Evolutionary conservation across 2,329 filamentous ascomycete genomes (phyloP).

Genomic region (Colletotrichum plurivorum): DNA sequence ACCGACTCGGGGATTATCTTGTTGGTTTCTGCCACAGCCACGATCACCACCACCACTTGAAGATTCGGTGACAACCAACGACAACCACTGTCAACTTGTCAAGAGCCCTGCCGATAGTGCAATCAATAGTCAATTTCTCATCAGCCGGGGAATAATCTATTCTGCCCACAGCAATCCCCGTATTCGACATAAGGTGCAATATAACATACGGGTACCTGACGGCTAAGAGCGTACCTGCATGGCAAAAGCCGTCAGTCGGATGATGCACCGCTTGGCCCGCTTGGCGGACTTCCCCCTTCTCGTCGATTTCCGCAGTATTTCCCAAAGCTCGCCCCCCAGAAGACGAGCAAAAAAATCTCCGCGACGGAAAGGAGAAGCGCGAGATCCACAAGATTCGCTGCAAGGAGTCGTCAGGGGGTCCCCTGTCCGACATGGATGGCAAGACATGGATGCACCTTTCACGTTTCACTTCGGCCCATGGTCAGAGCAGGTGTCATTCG

Average conservation of each 20-base stretch:
- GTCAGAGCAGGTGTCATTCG: constrained; percentile 33
- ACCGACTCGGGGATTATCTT: constrained; percentile 2
- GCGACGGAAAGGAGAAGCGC: constrained; percentile 36
- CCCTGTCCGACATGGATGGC: not conserved
- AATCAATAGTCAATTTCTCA: constrained; percentile 3
- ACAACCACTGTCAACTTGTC: not conserved
- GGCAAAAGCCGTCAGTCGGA: constrained; percentile 1
- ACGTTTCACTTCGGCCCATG: constrained; percentile 37
- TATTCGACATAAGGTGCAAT: constrained; percentile 10
- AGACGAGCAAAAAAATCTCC: constrained; percentile 27
- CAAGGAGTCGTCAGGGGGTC: constrained; percentile 23
- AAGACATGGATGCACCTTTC: constrained; percentile 20
- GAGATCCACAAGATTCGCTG: constrained; percentile 39
- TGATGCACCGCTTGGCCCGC: constrained; percentile 20
- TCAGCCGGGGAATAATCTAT: constrained; percentile 24
- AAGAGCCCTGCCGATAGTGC: constrained; percentile 29
- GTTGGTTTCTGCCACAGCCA: constrained; percentile 13
- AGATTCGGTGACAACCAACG: no score
- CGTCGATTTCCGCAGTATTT: not conserved
- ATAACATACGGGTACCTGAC: constrained; percentile 29
- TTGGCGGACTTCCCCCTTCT: not conserved
- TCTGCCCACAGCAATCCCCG: constrained; percentile 19
- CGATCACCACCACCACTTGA: not conserved
- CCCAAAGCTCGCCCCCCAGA: not conserved
- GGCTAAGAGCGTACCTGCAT: constrained; percentile 14